These are phyloP conservation scores for Citrullus amarus DNA, from an alignment of 306 rosid genomes.

Conservation along the genomic window DNA sequence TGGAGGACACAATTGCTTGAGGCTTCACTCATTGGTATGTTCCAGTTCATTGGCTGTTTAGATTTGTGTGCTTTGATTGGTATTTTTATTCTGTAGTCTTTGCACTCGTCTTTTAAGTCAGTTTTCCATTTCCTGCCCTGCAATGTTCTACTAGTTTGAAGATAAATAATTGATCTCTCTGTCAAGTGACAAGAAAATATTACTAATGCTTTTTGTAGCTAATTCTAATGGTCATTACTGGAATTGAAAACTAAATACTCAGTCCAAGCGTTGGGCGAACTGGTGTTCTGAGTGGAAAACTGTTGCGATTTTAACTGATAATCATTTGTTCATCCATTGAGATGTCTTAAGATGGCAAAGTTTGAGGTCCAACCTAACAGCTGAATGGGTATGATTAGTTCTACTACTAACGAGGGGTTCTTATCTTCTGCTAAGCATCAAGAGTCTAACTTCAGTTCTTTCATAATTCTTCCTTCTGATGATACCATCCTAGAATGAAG, in stretches of 20 bases:
- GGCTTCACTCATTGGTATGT: constrained; percentile 78
- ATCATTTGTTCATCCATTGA: neutral
- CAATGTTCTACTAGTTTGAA: neutral
- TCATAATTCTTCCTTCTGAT: neutral
- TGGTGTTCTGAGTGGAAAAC: neutral
- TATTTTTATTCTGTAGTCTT: neutral
- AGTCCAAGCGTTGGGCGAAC: neutral
- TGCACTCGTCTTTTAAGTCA: neutral
- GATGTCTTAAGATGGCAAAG: neutral
- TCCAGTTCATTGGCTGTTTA: constrained; percentile 2
- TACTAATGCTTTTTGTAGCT: neutral
- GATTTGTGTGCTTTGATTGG: neutral
- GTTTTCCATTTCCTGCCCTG: neutral
- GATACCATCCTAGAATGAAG: neutral
- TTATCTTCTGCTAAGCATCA: neutral
- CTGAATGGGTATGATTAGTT: neutral
- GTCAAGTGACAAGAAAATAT: neutral
- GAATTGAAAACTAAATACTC: neutral
- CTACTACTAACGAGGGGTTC: neutral
- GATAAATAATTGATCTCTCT: neutral
- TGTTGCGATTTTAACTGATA: neutral
- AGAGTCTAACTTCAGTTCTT: neutral
- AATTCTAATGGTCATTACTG: neutral
- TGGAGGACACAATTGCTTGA: constrained; percentile 97
- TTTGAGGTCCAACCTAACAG: neutral